A percentile compares a stretch with the other conserved stretches of the same genome.
These are phyloP conservation scores for Diutina rugosa DNA, from an alignment of 1,139 yeast genomes.

Conservation along the genomic window DNA sequence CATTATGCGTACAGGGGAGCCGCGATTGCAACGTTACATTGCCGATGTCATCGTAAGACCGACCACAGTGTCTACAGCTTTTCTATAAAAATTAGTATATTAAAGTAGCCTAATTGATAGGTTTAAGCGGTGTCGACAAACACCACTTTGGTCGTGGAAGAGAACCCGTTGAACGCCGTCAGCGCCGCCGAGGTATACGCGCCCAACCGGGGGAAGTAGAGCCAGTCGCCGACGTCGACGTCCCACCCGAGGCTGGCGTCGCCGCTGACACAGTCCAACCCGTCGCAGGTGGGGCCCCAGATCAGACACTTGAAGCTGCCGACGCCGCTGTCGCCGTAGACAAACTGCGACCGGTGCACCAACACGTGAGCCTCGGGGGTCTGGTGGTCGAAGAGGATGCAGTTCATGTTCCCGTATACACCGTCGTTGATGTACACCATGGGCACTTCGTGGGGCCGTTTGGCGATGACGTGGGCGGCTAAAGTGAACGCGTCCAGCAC, in stretches of 20 bases:
- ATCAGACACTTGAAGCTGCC: constrained; percentile 41
- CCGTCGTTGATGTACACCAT: constrained; percentile 86
- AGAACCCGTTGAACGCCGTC: constrained; percentile 81
- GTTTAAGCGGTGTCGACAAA: constrained; percentile 26
- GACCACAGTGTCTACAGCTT: too few species aligned
- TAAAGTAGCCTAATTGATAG: neutral
- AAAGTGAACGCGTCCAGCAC: constrained; percentile 80
- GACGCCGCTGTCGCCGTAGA: constrained; percentile 10
- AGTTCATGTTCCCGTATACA: constrained; percentile 89
- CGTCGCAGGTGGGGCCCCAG: constrained; percentile 99
- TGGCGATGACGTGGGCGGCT: constrained; percentile 76
- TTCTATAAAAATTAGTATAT: neutral
- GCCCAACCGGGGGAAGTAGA: constrained; percentile 73
- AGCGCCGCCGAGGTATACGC: constrained; percentile 94
- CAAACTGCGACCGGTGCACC: constrained; percentile 37
- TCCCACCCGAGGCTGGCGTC: constrained; percentile 40
- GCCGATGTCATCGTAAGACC: neutral
- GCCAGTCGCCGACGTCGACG: constrained; percentile 82
- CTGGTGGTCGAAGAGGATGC: constrained; percentile 89
- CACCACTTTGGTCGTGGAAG: constrained; percentile 42
- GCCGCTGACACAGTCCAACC: constrained; percentile 70
- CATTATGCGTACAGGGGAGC: too few species aligned
- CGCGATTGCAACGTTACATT: too few species aligned
- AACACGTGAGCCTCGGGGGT: constrained; percentile 59
- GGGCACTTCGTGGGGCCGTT: constrained; percentile 36